Evolutionary conservation across 2,329 filamentous ascomycete genomes (phyloP).

Genomic region (Pezizomycotina sp.): DNA sequence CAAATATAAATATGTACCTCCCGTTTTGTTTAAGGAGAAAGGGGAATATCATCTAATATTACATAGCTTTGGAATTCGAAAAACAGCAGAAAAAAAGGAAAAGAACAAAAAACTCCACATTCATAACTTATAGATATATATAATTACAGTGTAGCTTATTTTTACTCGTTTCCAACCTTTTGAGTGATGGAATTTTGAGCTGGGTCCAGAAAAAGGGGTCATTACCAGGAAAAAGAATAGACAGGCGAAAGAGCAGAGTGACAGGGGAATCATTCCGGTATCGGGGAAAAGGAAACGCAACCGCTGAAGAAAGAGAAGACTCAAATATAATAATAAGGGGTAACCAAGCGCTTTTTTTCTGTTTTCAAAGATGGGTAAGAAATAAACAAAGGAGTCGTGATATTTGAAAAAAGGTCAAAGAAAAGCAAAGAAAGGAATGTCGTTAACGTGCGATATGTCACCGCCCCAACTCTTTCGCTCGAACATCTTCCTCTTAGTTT

Average conservation of each 20-base stretch:
- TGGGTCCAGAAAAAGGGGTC: background rate
- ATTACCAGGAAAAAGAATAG: background rate
- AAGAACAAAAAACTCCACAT: background rate
- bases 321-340: slow-evolving; percentile 4
- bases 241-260: background rate
- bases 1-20: no score
- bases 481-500: slow-evolving; percentile 24
- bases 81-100: background rate
- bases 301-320: slow-evolving; percentile 14
- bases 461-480: slow-evolving; percentile 14
- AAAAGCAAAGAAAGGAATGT: background rate
- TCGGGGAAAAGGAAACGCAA: slow-evolving; percentile 5
- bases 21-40: no score
- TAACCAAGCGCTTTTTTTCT: no score
- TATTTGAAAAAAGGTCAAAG: background rate
- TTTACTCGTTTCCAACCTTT: background rate
- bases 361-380: slow-evolving; percentile 9
- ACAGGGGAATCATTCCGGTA: background rate
- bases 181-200: background rate
- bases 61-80: no score
- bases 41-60: no score
- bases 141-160: no score
- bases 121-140: background rate
- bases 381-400: slow-evolving; percentile 5
- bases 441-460: background rate